Base-by-base conservation (phyloP, 2,329 filamentous ascomycete genomes). In the Leptographium flavum region DNA sequence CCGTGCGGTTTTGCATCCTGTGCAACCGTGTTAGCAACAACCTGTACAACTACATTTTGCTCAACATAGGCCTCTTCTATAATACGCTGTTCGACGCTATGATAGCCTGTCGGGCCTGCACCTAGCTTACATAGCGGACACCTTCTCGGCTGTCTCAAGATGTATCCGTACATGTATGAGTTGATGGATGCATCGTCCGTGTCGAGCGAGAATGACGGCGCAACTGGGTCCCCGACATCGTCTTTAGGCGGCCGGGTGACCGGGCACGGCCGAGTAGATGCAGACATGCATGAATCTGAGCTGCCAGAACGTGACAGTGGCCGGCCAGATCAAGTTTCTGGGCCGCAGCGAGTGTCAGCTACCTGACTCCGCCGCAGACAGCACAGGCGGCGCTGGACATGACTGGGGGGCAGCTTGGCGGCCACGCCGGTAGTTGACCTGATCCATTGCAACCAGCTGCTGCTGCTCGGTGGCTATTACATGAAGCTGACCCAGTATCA, bases 31-130 rank as follows among this genome's bases (percentile, higher is more conserved):
- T 38, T 9, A 38, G 43, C 30, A 43, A 48, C 43, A 48, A 45
- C 30, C 19, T 48, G 30, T 48, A 48, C 43, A 45, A 38, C 43
- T 48, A 48, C 30, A 45, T 48, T 22, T 21, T 48, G 31, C n/a
- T 43, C 19, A 48, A 45, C 43, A 48, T 48, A 43, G 46, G 43
- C 14, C 27, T 48, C 17, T 45, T 45, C 27, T 43, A 48, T 39
- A 33, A 33, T 13, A 38, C 42, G 15, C 27, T 48, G 25, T 48
- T 42, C 22, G 43, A 48, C 22, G 42, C 46, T 2, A 48, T 48
- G 43, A 45, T 48, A 43, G 46, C 46, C 3, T 48, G 46, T 45
- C 46, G 25, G 42, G 42, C 2, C 46, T 45, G 25, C 46, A 48
- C 28, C 46, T 48, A 9, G 46, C 46, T 4, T 43, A 4, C 40